Percentiles rank a stretch among this genome's conserved stretches.
These are phyloP conservation scores for Ensete ventricosum DNA, from an alignment of 176 grass and related monocot genomes.

Conservation along the genomic window DNA sequence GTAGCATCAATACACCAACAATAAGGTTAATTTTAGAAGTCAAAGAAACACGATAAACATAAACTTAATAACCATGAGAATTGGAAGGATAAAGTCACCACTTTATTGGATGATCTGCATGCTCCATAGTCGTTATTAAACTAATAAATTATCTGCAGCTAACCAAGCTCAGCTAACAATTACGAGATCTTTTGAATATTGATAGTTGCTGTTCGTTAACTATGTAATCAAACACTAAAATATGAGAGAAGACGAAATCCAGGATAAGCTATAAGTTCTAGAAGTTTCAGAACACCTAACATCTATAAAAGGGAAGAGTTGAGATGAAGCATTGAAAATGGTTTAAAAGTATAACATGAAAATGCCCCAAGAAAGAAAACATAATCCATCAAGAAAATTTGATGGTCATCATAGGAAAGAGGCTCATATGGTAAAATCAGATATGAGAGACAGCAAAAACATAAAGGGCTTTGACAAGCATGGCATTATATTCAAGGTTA, in stretches of 20 bases:
- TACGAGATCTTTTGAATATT: background rate
- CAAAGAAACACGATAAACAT: background rate
- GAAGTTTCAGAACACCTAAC: background rate
- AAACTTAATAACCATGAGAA: background rate
- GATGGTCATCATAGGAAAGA: no score
- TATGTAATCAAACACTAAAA: background rate
- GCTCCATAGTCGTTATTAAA: no score
- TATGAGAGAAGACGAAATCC: background rate
- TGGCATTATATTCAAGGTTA: background rate
- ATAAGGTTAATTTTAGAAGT: background rate
- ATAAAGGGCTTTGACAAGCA: background rate
- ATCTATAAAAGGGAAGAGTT: background rate
- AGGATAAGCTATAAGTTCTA: background rate
- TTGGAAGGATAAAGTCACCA: background rate
- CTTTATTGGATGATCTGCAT: background rate
- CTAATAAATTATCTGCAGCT: background rate
- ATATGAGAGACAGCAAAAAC: no score
- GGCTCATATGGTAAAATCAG: no score
- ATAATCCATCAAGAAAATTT: background rate
- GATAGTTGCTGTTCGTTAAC: background rate
- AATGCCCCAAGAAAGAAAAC: background rate
- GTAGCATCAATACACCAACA: background rate
- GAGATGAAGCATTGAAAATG: background rate
- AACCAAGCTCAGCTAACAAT: background rate
- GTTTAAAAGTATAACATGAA: background rate